Evolutionary conservation across 2,329 filamentous ascomycete genomes (phyloP).

Genomic region (Pseudogymnoascus sp.): DNA sequence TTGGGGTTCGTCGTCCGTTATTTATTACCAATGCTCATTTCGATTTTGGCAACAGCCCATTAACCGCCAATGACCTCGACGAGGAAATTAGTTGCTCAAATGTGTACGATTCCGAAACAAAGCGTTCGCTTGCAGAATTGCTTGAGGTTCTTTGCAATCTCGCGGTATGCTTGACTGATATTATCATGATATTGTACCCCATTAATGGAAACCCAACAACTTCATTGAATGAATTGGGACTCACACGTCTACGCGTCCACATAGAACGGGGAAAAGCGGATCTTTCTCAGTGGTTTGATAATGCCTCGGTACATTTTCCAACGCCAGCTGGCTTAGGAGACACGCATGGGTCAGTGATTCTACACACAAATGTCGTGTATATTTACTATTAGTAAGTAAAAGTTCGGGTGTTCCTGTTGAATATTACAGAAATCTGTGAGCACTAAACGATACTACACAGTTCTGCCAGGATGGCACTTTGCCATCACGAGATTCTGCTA

Average conservation of each 20-base stretch:
- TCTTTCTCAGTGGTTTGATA: constrained; percentile 36
- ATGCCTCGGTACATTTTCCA: constrained; percentile 33
- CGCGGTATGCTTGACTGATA: constrained; percentile 40
- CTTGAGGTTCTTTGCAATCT: constrained; percentile 41
- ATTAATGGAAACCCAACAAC: constrained; percentile 29
- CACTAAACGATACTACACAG: constrained; percentile 24
- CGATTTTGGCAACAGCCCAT: constrained; percentile 34
- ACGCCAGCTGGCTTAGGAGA: constrained; percentile 30
- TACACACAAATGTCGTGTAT: constrained; percentile 43
- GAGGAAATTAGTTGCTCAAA: constrained; percentile 39
- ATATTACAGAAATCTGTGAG: not conserved
- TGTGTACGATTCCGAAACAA: constrained; percentile 41
- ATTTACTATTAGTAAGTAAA: constrained; percentile 44
- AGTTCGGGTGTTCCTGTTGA: too few relatives aligned
- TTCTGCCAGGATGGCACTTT: constrained; percentile 37
- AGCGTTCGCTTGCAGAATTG: constrained; percentile 38
- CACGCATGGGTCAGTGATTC: constrained; percentile 35
- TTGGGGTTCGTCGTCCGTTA: constrained; percentile 44
- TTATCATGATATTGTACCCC: constrained; percentile 40
- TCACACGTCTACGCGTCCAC: constrained; percentile 15
- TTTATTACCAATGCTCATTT: constrained; percentile 43
- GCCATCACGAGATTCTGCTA: constrained; percentile 39
- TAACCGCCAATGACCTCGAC: constrained; percentile 38
- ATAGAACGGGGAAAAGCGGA: constrained; percentile 33
- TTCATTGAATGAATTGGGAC: not conserved